A percentile compares a stretch with the other conserved stretches of the same genome.
Evolutionary conservation across 768 basidiomycete genomes (phyloP).

Genomic region (Lepiota venenata): DNA sequence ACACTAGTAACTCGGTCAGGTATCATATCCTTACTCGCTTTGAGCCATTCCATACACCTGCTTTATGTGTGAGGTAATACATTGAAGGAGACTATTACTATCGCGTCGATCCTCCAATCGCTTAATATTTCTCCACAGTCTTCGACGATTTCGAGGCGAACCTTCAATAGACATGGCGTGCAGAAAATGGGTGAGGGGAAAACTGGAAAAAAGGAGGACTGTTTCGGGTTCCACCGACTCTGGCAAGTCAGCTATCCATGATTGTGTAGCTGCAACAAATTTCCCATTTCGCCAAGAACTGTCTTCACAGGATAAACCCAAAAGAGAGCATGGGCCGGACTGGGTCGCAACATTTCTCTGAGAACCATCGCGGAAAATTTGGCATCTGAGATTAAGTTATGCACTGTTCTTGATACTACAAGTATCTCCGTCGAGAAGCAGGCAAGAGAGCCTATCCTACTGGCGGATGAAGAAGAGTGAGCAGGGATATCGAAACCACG

Average conservation of each 20-base stretch:
- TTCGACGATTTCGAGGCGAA: background rate
- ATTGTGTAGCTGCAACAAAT: background rate
- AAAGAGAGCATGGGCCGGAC: background rate
- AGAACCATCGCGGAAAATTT: background rate
- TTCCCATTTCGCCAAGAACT: background rate
- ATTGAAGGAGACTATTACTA: no score
- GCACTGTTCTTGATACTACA: background rate
- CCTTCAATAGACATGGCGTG: background rate
- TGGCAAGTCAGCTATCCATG: background rate
- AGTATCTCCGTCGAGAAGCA: conserved; percentile 1
- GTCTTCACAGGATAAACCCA: conserved; percentile 2
- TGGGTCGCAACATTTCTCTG: conserved; percentile 1
- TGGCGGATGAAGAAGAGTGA: background rate
- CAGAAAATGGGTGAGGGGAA: conserved; percentile 1
- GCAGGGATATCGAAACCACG: conserved; percentile 1
- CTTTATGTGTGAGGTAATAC: no score
- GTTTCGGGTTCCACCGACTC: background rate
- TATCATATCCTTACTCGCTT: no score
- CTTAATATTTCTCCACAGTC: conserved; percentile 4
- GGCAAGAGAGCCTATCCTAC: background rate
- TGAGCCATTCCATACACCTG: no score
- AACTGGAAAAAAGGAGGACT: background rate
- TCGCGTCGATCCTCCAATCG: background rate
- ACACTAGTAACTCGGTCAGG: background rate
- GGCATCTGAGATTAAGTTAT: background rate